Base-by-base conservation (phyloP, 805 yeast species). In the Metschnikowia hibisci region DNA sequence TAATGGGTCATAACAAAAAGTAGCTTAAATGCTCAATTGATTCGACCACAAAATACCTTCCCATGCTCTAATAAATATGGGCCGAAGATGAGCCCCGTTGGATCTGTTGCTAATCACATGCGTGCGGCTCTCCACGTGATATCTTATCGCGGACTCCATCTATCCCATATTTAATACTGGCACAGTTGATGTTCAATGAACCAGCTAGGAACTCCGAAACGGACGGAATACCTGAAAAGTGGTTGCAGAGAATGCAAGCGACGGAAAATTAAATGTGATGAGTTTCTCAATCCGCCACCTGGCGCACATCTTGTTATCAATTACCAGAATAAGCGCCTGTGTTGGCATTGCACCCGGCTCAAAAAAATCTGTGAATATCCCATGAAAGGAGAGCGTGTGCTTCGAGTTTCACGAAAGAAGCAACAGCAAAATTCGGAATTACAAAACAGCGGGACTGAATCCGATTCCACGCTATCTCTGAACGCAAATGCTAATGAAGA, bases 181-280 rank as follows among this genome's bases (percentile, higher is more conserved):
- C 29, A 34, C 29, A 2, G n/a, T 35, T 26, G 18, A 28, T 29
- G 32, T 36, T 22, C 34, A 29, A 38, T 38, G 41, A n/a, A 16
- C 18, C 23, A 13, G 15, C 15, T 22, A 14, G 34, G 31, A 9
- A 6, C 34, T 11, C 13, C 30, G 26, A 39, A 34, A 32, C 54
- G 54, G 20, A 39, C 48, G 14, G 61, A 55, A 45, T 69, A 69
- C 48, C 60, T 63, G 50, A 66, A 66, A 42, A 61, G 59, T 13
- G 76, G 76, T 3, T 71, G 76, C 48, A 50, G 61, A 13, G 73
- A 67, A 44, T 71, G 76, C 49, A 70, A 69, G 46, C 57, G 72
- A 22, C 58, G 73, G 41, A 71, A 70, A 45, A 69, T 70, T 37
- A 70, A 70, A 46, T 67, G 73, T 34, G 69, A 66, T 32, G 73